phyloP scores from a whole-genome alignment of 768 basidiomycete genomes.

The Phallus indusiatus region DNA sequence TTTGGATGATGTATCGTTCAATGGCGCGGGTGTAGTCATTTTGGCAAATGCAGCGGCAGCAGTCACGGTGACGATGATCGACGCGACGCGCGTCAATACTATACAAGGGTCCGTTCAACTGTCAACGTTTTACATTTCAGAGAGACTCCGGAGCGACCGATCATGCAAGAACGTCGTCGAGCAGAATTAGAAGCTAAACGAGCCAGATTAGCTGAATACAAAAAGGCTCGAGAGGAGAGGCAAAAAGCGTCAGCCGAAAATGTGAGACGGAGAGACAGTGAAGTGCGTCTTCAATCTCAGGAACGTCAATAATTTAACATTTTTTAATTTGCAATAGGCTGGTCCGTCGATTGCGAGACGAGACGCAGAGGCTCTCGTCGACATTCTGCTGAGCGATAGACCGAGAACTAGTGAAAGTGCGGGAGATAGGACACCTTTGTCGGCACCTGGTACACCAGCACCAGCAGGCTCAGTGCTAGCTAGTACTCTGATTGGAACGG shows the following conservation, averaged over 20 bases:
- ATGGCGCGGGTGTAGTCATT: conserved; percentile 22
- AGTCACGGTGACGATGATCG: conserved; percentile 40
- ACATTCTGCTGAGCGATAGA: conserved; percentile 41
- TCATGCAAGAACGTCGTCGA: conserved; percentile 59
- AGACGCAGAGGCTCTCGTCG: conserved; percentile 68
- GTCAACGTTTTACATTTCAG: no score
- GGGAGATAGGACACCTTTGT: conserved; percentile 58
- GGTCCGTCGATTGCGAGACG: conserved; percentile 35
- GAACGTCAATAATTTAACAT: neutral
- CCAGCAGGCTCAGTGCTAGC: conserved; percentile 24
- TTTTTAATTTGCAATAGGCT: conserved; percentile 21
- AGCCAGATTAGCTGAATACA: conserved; percentile 76
- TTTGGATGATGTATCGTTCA: conserved; percentile 30
- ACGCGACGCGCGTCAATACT: neutral
- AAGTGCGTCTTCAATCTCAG: conserved; percentile 11
- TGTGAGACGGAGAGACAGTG: conserved; percentile 12
- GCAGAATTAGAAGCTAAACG: conserved; percentile 89
- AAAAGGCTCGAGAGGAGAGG: conserved; percentile 61
- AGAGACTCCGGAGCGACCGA: neutral
- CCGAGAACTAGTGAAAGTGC: conserved; percentile 24
- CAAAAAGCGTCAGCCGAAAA: conserved; percentile 13
- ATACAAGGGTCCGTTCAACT: neutral
- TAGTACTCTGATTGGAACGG: conserved; percentile 26
- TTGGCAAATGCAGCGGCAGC: conserved; percentile 10
- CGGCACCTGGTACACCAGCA: conserved; percentile 62